Evolutionary conservation across 1,139 yeast genomes (phyloP), one percentile per base, ranked within the genome.

Genomic region (Nadsonia commutata): DNA sequence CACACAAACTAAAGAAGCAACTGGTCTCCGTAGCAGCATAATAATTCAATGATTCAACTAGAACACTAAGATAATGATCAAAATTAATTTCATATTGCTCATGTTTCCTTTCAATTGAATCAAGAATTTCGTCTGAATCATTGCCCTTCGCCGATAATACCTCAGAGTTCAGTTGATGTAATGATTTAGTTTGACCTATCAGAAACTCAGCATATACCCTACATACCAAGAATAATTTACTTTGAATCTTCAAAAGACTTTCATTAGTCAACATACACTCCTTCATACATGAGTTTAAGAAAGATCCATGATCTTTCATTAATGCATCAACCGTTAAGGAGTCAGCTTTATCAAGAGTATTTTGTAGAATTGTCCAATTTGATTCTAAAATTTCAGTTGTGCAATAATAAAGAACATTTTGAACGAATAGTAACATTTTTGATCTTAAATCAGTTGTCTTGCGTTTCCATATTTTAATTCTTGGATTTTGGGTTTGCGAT

Each of bases 211-310:
- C 75, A 56, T 68, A 81, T 56, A 70, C 70, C 18, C 76, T 53
- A 46, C 65, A 63, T 8, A 62, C 55, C 21, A 57, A 49, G 43
- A 60, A 53, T n/a, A 64, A 50, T 48, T 63, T 61, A 31, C 61
- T 56, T 45, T 56, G 64, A 9, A 73, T 64, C 41, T 68, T 64
- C 41, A 81, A 64, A 42, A 81, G 62, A 40, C 68, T 70, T 20
- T 74, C 70, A 45, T 77, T 75, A 1, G 90, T 79, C 42, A 84
- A 65, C 56, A 82, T 68, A 20, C 86, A 74, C 49, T 80, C 84
- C 49, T 77, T 72, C 53, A 84, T 60, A 22, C 81, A 68, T 1
- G 80, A 73, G 54, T 79, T 81, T 48, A 84, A 62, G 52, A 73
- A 79, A 4, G 71, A 67, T 36, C 78, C 75, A 48, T 82, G 68